Percentiles rank a stretch among this genome's conserved stretches.
These are phyloP conservation scores for Teunomyces stri DNA, from an alignment of 805 yeast species.

Conservation along the genomic window DNA sequence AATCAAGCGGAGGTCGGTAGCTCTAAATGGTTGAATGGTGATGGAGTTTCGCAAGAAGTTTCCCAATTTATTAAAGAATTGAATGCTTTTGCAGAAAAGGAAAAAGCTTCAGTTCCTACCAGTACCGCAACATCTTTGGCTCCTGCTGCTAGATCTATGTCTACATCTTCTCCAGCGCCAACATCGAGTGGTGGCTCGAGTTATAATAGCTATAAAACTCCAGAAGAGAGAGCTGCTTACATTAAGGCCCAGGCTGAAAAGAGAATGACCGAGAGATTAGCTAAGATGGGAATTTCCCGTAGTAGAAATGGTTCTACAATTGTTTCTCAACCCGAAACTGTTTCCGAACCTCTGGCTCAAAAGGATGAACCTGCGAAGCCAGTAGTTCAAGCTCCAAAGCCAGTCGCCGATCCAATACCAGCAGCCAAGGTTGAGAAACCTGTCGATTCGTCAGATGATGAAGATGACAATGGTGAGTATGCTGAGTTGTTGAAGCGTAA, in stretches of 20 bases:
- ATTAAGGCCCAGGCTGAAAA: conserved; percentile 73
- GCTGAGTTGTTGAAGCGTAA: conserved; percentile 46
- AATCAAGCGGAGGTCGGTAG: conserved; percentile 48
- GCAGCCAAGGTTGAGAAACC: conserved; percentile 13
- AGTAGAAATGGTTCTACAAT: conserved; percentile 18
- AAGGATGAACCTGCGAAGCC: not conserved
- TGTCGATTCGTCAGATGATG: conserved; percentile 26
- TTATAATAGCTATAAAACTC: conserved; percentile 35
- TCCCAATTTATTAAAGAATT: conserved; percentile 59
- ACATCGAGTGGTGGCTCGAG: conserved; percentile 16
- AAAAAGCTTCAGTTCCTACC: not conserved
- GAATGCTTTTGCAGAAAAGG: conserved; percentile 18
- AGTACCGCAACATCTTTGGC: not conserved
- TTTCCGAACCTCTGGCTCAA: not conserved
- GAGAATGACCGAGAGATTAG: conserved; percentile 82
- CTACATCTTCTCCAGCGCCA: conserved; percentile 8
- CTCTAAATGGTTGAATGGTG: conserved; percentile 78
- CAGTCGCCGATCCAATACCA: not conserved
- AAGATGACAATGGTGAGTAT: conserved; percentile 48
- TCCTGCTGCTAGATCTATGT: conserved; percentile 7
- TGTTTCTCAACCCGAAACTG: not conserved
- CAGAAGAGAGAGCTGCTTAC: conserved; percentile 73
- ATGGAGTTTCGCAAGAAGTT: conserved; percentile 67
- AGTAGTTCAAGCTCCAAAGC: not conserved
- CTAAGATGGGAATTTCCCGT: conserved; percentile 69